Base-by-base conservation (phyloP, 2,329 filamentous ascomycete species). In the Periconia macrospinosa region DNA sequence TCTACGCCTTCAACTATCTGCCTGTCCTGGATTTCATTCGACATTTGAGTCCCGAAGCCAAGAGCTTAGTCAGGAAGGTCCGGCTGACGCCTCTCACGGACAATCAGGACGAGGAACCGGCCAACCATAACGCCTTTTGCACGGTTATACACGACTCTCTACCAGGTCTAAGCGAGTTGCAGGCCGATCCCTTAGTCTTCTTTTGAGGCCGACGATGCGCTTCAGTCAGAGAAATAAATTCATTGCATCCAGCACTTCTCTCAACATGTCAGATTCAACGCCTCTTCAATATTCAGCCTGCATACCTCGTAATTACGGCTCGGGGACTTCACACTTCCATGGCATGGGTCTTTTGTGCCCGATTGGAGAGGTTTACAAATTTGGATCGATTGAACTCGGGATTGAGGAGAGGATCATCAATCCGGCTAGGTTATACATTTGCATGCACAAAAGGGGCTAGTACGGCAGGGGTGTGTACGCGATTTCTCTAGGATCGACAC, bases 21-120 rank as follows among this genome's bases (percentile, higher is more conserved):
- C 72, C 72, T 45, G 71, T 75, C 30, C 53, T 75, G 52, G 72
- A 75, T 47, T 75, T 74, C 54, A 71, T 75, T 57, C 64, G 72
- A 41, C 66, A 71, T 49, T 55, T 75, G 37, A 72, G 70, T 47
- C 71, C 71, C 19, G 70, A 74, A 45, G 71, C 72, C 15, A 72
- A 72, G 57, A 69, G 61, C 42, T 57, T 71, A 55, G 67, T 75
- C 30, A 67, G 71, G 50, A 71, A 74, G 56, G 66, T 73, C 48
- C 65, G 72, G 49, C 64, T 75, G 47, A 74, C 70, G 30, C 65
- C 69, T 49, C 62, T 74, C 47, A 69, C 69, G 48, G 69, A 73
- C 54, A 67, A 71, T 48, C 67, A 70, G 49, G 65, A 68, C 47
- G 66, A 72, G 48, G 65, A 66, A 23, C 68, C 67, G 46, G 55